A percentile compares a stretch with the other conserved stretches of the same genome.
phyloP scores from a whole-genome alignment of 1,139 yeast species.

The Geotrichum cucujoidarum region DNA sequence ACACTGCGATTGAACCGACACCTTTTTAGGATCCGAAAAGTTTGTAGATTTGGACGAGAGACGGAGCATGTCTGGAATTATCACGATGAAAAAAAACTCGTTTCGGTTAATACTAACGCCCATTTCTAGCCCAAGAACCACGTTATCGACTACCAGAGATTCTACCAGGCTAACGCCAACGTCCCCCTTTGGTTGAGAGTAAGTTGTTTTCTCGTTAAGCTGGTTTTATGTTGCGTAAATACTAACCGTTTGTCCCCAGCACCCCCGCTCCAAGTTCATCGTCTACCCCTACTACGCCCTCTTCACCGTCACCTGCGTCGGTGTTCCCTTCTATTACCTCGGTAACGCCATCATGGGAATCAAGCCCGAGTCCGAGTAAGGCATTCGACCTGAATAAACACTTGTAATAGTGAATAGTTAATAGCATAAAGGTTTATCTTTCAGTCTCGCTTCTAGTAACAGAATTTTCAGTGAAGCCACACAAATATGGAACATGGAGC shows the following conservation, averaged over 20 bases:
- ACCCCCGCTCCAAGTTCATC: conserved; percentile 65
- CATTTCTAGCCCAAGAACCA: conserved; percentile 28
- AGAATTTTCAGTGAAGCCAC: not conserved
- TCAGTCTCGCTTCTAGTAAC: not conserved
- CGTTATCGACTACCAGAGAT: conserved; percentile 38
- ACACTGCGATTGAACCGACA: no score
- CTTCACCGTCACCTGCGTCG: conserved; percentile 63
- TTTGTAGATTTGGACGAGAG: no score
- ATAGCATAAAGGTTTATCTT: not conserved
- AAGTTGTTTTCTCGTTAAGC: conserved; percentile 1
- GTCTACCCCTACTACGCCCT: conserved; percentile 88
- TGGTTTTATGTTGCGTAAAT: not conserved
- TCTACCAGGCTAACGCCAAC: conserved; percentile 37
- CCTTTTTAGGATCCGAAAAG: no score
- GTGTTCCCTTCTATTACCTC: conserved; percentile 65
- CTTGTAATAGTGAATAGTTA: not conserved
- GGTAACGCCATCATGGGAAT: conserved; percentile 56
- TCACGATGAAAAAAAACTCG: not conserved
- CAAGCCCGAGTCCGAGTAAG: conserved; percentile 12
- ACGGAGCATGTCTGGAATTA: no score
- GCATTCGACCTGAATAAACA: no score
- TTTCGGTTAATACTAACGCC: not conserved
- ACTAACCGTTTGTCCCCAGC: conserved; percentile 15
- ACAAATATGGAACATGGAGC: no score
- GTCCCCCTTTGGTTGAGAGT: conserved; percentile 40